Percentiles rank a stretch among this genome's conserved stretches.
These are phyloP conservation scores for Trametes punicea DNA, from an alignment of 768 basidiomycete genomes.

Conservation along the genomic window DNA sequence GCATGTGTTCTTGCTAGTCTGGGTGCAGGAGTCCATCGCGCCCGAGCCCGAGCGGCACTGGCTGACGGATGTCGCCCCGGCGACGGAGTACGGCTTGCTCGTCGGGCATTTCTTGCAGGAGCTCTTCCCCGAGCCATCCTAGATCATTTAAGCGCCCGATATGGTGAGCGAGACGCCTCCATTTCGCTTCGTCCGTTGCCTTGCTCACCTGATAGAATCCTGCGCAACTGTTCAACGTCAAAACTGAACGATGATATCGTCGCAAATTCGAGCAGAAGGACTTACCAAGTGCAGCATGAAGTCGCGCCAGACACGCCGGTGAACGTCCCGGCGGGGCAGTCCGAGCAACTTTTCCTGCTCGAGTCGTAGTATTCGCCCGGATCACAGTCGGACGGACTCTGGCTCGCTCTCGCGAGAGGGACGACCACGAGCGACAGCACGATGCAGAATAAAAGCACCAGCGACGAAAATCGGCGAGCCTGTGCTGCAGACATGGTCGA, in stretches of 20 bases:
- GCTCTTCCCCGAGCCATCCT: neutral
- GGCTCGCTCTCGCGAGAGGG: neutral
- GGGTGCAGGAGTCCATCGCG: neutral
- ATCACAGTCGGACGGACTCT: neutral
- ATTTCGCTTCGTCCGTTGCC: neutral
- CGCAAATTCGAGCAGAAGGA: neutral
- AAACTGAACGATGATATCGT: neutral
- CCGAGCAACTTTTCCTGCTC: neutral
- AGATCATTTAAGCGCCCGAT: neutral
- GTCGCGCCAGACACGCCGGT: constrained; percentile 11
- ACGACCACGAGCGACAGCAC: neutral
- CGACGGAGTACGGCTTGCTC: neutral
- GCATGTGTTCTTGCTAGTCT: neutral
- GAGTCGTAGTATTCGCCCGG: neutral
- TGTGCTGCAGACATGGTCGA: neutral
- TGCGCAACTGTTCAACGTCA: neutral
- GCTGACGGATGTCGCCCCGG: neutral
- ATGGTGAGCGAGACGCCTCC: neutral
- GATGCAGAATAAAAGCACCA: neutral
- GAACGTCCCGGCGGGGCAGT: constrained; percentile 16
- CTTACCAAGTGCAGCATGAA: constrained; percentile 17
- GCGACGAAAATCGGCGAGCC: neutral
- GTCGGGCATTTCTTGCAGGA: neutral
- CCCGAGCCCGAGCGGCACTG: neutral
- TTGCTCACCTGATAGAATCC: neutral